Conservation (phyloP, 306 rosid genomes). For the Calophaca sinica region DNA sequence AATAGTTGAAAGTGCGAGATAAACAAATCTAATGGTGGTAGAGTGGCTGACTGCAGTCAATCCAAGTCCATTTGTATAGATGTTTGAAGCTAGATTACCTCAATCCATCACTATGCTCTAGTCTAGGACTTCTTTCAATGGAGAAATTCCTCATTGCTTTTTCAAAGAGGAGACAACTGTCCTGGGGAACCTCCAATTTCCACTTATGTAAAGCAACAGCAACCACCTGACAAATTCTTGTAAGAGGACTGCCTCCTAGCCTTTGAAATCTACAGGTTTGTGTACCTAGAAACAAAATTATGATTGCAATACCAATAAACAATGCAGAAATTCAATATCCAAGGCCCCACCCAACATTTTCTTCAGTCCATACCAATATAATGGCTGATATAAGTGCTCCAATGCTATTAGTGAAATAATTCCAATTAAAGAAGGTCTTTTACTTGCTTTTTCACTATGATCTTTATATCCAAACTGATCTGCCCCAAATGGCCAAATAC, state of each 20-base stretch:
- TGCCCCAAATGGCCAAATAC: constrained; percentile 88
- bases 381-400: constrained; percentile 85
- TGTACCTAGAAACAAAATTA: constrained; percentile 76
- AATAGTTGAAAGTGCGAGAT: too few relatives aligned
- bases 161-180: constrained; percentile 69
- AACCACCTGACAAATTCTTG: constrained; percentile 86
- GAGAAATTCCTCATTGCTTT: constrained; percentile 64
- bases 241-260: constrained; percentile 85
- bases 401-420: constrained; percentile 80
- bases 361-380: constrained; percentile 79
- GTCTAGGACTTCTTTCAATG: constrained; percentile 72
- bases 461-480: constrained; percentile 95
- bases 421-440: constrained; percentile 93
- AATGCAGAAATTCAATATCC: constrained; percentile 89
- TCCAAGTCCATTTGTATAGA: too few relatives aligned
- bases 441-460: constrained; percentile 69
- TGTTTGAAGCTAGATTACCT: not conserved
- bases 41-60: too few relatives aligned
- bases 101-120: constrained; percentile 78
- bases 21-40: too few relatives aligned
- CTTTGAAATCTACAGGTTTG: constrained; percentile 74
- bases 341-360: constrained; percentile 90
- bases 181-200: constrained; percentile 66
- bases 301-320: constrained; percentile 71
- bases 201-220: constrained; percentile 72